Base-by-base conservation (phyloP, 2,329 filamentous ascomycete genomes). In the Fusarium chuoi region DNA sequence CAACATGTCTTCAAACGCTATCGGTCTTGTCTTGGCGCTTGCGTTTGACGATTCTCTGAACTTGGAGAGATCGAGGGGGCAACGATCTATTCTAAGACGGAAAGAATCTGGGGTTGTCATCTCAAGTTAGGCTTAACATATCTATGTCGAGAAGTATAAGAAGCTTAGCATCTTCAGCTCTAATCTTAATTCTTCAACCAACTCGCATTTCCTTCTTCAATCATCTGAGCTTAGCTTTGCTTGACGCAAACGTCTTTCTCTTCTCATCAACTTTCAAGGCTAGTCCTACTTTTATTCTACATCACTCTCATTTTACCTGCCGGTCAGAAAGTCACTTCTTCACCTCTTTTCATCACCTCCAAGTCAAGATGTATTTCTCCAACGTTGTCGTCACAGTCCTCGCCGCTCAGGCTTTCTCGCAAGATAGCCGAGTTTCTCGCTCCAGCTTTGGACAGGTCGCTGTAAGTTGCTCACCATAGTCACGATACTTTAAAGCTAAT, bases 321-420 rank as follows among this genome's bases (percentile, higher is more conserved):
- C 46, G 51, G 65, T 35, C 67, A 70, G 58, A 70, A 38, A 30
- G 33, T 5, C 20, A 65, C 60, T 39, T 26, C 39, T 24, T 38
- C 20, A 14, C 24, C 8, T 14, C 39, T 17, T 35, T 15, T n/a
- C 17, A 26, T 30, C 24, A 28, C 24, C 18, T n/a, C 17, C 15
- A 20, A 45, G 9, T 33, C 58, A 72, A 46, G 1, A 72, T 72
- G 69, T 68, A 73, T 45, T 65, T 72, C 44, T 60, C 69, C 63
- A 72, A 73, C 57, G 38, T 69, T 17, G 28, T 73, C 15, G 45
- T 72, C 35, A 35, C 54, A 18, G 46, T 58, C 14, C 69, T 72
- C 11, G 65, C 69, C 28, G 69, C 69, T 22, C 69, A 72, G 54
- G 69, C 54, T 2, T 45, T 72, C 18, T 72, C 69, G 4, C 55